A percentile compares a stretch with the other conserved stretches of the same genome.
Evolutionary conservation across 129 eudicot species (phyloP).

Genomic region (Daucus carota): DH1_v3.0 NC_030389.2:15236001-15236500

Average conservation of each 20-base stretch:
- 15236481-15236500: too few relatives aligned
- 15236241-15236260: slow-evolving; percentile 20
- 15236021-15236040: too few relatives aligned
- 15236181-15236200: background rate
- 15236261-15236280: slow-evolving; percentile 22
- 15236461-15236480: too few relatives aligned
- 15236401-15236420: slow-evolving; percentile 40
- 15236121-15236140: too few relatives aligned
- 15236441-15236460: too few relatives aligned
- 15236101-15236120: too few relatives aligned
- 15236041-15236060: too few relatives aligned
- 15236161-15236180: background rate
- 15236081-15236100: too few relatives aligned
- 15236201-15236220: background rate
- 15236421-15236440: background rate
- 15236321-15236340: slow-evolving; percentile 20
- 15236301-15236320: slow-evolving; percentile 6
- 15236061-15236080: too few relatives aligned
- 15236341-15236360: slow-evolving; percentile 33
- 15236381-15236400: slow-evolving; percentile 43
- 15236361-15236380: slow-evolving; percentile 45
- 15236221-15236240: background rate
- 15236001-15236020: too few relatives aligned
- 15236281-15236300: slow-evolving; percentile 18
- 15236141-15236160: too few relatives aligned